Evolutionary conservation across 2,329 filamentous ascomycete genomes (phyloP).

Genomic region (Colletotrichum endophyticum): DNA sequence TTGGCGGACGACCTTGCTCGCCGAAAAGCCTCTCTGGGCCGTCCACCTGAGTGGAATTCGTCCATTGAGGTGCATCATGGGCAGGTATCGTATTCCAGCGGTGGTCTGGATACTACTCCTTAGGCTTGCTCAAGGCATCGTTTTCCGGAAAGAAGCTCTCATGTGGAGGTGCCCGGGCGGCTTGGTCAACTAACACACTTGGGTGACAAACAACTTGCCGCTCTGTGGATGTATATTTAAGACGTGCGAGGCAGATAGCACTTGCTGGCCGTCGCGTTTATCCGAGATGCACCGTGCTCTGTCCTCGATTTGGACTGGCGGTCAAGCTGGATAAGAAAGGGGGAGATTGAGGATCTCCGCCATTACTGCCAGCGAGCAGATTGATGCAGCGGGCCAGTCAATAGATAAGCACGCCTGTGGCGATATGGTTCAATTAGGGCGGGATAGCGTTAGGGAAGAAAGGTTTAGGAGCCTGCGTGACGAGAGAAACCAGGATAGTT

Average conservation of each 20-base stretch:
- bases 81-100: no score
- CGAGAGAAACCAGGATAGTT: not conserved
- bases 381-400: not conserved
- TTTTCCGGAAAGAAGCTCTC: no score
- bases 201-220: not conserved
- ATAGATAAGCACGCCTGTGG: not conserved
- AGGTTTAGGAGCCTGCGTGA: not conserved
- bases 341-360: not conserved
- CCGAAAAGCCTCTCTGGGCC: not conserved
- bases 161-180: not conserved
- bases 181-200: not conserved
- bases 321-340: not conserved
- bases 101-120: no score
- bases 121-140: no score
- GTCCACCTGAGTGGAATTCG: not conserved
- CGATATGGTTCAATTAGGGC: not conserved
- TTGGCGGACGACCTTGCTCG: not conserved
- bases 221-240: not conserved
- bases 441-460: not conserved
- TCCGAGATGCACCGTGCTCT: not conserved
- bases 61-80: not conserved
- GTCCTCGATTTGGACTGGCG: not conserved
- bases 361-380: not conserved
- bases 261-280: not conserved
- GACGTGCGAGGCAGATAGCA: not conserved